Evolutionary conservation across 441 rosid genomes (phyloP), one percentile per base, ranked within the genome.

Genomic region (Jatropha multifida): DNA sequence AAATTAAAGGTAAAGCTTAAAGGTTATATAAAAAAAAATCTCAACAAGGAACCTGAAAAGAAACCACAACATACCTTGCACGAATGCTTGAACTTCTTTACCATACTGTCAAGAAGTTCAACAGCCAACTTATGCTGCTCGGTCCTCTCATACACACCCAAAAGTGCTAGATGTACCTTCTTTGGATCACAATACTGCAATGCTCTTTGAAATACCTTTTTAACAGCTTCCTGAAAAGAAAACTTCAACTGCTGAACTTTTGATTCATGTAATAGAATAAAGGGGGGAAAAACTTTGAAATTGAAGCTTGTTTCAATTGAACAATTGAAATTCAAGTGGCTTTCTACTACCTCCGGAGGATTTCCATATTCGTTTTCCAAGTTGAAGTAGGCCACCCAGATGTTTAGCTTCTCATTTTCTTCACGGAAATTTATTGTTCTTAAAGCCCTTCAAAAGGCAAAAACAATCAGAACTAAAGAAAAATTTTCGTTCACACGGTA

Each of bases 351-450:
- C 99, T 96, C 90, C 4, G 94, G 94, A 60, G 98, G 97, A 85
- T 83, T 91, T 82, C 99, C 99, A 82, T 92, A 89, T 80, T 94
- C 86, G 71, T 91, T 92, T 85, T 96, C 99, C 88, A 96, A 82
- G 82, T 94, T 96, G 85, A 94, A 92, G 84, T 91, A 96, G 59
- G 98, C 99, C 68, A 92, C 90, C 98, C 98, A 96, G 69, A 96
- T 80, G 79, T 96, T 96, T 62, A 96, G 90, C 88, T 94, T 94
- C 86, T 96, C 99, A 40, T 78, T 87, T 87, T 96, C 99, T 86
- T 94, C 99, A 66, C 96, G 92, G 56, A 90, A 73, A 81, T 90
- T 92, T 70, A 94, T 96, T 11, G 94, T 94, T 80, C 83, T 88
- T 90, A 96, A 80, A 62, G 99, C 98, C 92, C 99, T 96, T 81